These are phyloP conservation scores for Penicillium capsulatum DNA, from an alignment of 2,329 filamentous ascomycete species.

Conservation along the genomic window DNA sequence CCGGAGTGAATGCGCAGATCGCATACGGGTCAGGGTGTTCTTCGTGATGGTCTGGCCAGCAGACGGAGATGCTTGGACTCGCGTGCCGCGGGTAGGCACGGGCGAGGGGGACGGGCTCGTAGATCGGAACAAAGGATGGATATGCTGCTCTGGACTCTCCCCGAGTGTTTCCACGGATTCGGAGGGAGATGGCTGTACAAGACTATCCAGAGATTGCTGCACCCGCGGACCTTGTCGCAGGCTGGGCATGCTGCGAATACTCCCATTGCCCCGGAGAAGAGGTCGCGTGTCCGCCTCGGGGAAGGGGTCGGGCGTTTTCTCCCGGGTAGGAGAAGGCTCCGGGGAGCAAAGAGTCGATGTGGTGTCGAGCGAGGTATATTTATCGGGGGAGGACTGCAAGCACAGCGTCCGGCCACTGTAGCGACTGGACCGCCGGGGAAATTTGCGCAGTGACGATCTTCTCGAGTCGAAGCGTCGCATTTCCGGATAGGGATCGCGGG, in stretches of 20 bases:
- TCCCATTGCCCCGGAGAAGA: conserved; percentile 12
- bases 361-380: conserved; percentile 23
- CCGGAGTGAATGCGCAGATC: conserved; percentile 33
- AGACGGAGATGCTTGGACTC: conserved; percentile 53
- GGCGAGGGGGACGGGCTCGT: conserved; percentile 52
- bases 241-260: conserved; percentile 21
- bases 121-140: conserved; percentile 56
- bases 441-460: conserved; percentile 24
- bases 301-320: conserved; percentile 8
- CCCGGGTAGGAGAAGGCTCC: conserved; percentile 8
- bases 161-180: conserved; percentile 20
- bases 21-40: conserved; percentile 35
- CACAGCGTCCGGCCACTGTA: conserved; percentile 32
- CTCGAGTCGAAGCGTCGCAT: conserved; percentile 18
- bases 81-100: conserved; percentile 50
- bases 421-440: conserved; percentile 27
- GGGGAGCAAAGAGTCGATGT: conserved; percentile 14
- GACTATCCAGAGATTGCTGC: conserved; percentile 26
- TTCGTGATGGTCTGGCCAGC: conserved; percentile 51
- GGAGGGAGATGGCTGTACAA: conserved; percentile 18
- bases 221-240: conserved; percentile 17
- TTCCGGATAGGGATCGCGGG: conserved; percentile 13
- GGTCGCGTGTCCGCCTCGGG: conserved; percentile 10
- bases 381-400: conserved; percentile 21
- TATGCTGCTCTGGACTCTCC: conserved; percentile 47